A percentile compares a stretch with the other conserved stretches of the same genome.
phyloP scores from a whole-genome alignment of 352 stramenopile species.

The Thalassiosira ordinaria region DNA sequence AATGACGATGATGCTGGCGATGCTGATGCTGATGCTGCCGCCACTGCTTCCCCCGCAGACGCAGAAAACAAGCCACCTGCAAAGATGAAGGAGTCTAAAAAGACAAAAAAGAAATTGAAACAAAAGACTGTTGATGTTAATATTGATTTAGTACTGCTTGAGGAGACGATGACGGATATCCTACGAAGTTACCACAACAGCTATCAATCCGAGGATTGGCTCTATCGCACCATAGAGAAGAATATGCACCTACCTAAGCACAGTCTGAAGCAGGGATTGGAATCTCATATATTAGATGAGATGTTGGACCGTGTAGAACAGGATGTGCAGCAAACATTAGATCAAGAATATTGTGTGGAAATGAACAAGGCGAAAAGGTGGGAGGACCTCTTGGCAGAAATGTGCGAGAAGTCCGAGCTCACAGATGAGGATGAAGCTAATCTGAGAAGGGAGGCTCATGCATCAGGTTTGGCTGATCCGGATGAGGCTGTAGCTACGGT shows the following conservation, averaged over 20 bases:
- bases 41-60: not conserved
- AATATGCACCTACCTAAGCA: slow-evolving; percentile 33
- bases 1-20: not conserved
- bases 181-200: not conserved
- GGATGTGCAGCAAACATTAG: not conserved
- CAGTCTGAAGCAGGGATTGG: not conserved
- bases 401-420: not conserved
- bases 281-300: slow-evolving; percentile 14
- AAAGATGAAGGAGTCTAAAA: not conserved
- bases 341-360: slow-evolving; percentile 1
- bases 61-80: not conserved
- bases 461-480: slow-evolving; percentile 17
- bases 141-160: slow-evolving; percentile 24
- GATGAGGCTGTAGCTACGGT: slow-evolving; percentile 12
- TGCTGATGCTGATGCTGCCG: not conserved
- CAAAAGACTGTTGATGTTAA: not conserved
- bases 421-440: slow-evolving; percentile 25
- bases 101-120: not conserved
- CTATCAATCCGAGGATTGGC: slow-evolving; percentile 28
- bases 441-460: slow-evolving; percentile 20
- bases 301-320: slow-evolving; percentile 12
- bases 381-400: not conserved
- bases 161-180: slow-evolving; percentile 14
- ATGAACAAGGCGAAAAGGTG: not conserved
- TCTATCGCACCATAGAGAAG: slow-evolving; percentile 29